Percentiles rank a stretch among this genome's conserved stretches.
These are phyloP conservation scores for Penicillium occitanis DNA, from an alignment of 2,329 filamentous ascomycete species.

Conservation along the genomic window DNA sequence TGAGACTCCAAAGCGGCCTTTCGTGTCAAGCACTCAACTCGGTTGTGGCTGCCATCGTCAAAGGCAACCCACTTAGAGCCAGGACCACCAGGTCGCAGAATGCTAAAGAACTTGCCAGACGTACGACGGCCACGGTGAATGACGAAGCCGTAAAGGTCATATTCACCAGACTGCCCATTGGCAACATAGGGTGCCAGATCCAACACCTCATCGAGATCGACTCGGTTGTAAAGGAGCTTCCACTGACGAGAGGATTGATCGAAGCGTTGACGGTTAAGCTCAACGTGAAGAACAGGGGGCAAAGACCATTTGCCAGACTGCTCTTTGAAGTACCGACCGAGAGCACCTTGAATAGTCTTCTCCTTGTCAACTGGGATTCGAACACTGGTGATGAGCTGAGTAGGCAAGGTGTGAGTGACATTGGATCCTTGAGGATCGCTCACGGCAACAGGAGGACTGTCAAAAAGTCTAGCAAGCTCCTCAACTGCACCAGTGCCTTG, in stretches of 20 bases:
- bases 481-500: slow-evolving; percentile 44
- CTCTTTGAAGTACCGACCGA: slow-evolving; percentile 33
- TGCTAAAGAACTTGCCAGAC: slow-evolving; percentile 60
- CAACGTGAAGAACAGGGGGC: slow-evolving; percentile 55
- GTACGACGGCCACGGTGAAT: slow-evolving; percentile 60
- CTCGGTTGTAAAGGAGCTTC: slow-evolving; percentile 57
- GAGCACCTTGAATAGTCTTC: slow-evolving; percentile 39
- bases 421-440: slow-evolving; percentile 29
- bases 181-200: slow-evolving; percentile 42
- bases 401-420: slow-evolving; percentile 36
- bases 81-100: slow-evolving; percentile 58
- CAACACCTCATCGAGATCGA: slow-evolving; percentile 57
- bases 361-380: slow-evolving; percentile 41
- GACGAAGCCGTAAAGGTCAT: slow-evolving; percentile 60
- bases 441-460: slow-evolving; percentile 37
- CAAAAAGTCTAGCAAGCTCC: slow-evolving; percentile 50
- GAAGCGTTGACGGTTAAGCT: slow-evolving; percentile 59
- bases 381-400: slow-evolving; percentile 41
- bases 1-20: slow-evolving; percentile 55
- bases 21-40: slow-evolving; percentile 57
- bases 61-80: slow-evolving; percentile 61
- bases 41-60: slow-evolving; percentile 55
- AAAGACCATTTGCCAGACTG: slow-evolving; percentile 44
- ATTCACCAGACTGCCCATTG: slow-evolving; percentile 43
- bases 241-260: slow-evolving; percentile 56